Base-by-base conservation (phyloP, 331 rosid species). In the Prunus yedoensis region DNA sequence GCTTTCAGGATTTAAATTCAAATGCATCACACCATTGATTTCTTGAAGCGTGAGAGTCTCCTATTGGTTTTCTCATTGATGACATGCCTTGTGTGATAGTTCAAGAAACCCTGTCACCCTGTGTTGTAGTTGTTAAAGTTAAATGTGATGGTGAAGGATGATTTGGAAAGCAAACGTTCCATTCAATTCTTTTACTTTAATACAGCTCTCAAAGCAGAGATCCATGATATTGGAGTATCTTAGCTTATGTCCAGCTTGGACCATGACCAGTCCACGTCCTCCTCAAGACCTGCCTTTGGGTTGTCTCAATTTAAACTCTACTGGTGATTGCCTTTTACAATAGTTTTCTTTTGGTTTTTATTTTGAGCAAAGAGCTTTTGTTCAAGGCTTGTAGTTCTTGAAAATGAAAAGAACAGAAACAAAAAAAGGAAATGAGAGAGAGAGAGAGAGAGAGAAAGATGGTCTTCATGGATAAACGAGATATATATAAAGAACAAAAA, bases 141-240 rank as follows among this genome's bases (percentile, higher is more conserved):
- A 64, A 63, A 70, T 75, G 77, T 46, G 78, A 74, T n/a, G 79
- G 66, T 51, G 87, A 75, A 85, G 84, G 83, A 47, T 77, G 84
- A 53, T 61, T 73, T 66, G 72, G 85, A 85, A 85, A 80, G 87
- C 82, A 80, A 61, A 75, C 72, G 70, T 46, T 73, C 70, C 83
- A 41, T 77, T 54, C 76, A 66, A n/a, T 78, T 81, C 86, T 70
- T 81, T 85, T 73, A 79, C 89, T 87, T 87, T 87, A 83, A 69
- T 70, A 54, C 77, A 71, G 66, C 66, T 75, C 68, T 75, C 68
- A 79, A 83, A 85, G 86, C 74, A 73, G 78, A 47, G 74, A 81
- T 76, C 81, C 73, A 60, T 61, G 65, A 38, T n/a, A 53, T 67
- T 70, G 28, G 50, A 68, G 74, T 72, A 82, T 75, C 82, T 25